These are phyloP conservation scores for Trichophyton rubrum DNA, from an alignment of 2,329 filamentous ascomycete species.

Conservation along the genomic window DNA sequence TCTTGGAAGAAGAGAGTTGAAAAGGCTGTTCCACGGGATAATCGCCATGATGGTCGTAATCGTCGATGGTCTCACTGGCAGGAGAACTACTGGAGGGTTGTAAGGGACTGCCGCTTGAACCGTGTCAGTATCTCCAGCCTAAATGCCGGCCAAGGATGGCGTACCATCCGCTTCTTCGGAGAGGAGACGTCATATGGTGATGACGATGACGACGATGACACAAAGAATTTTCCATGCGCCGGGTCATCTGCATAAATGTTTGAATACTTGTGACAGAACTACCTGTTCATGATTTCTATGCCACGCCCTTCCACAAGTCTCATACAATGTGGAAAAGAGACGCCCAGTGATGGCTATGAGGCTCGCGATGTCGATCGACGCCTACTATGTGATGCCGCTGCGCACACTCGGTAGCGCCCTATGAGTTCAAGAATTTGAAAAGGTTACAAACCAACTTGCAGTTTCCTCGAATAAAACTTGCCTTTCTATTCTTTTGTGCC, in stretches of 20 bases:
- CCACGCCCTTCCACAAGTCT: background rate
- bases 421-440: background rate
- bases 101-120: conserved; percentile 15
- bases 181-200: background rate
- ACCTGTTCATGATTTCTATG: background rate
- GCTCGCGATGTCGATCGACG: background rate
- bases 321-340: background rate
- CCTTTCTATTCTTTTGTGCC: background rate
- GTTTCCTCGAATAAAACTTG: background rate
- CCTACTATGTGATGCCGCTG: background rate
- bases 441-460: background rate
- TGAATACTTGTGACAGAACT: background rate
- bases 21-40: conserved; percentile 42
- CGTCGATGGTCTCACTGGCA: conserved; percentile 26
- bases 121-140: background rate
- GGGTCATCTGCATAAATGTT: background rate
- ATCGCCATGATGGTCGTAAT: conserved; percentile 28
- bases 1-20: conserved; percentile 77
- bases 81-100: conserved; percentile 14
- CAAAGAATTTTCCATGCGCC: background rate
- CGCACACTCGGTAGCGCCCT: background rate
- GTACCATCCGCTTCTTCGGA: background rate
- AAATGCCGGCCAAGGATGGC: background rate
- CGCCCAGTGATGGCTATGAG: background rate
- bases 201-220: background rate